phyloP scores from a whole-genome alignment of 2,329 filamentous ascomycete species.

The Amylocarpus encephaloides region DNA sequence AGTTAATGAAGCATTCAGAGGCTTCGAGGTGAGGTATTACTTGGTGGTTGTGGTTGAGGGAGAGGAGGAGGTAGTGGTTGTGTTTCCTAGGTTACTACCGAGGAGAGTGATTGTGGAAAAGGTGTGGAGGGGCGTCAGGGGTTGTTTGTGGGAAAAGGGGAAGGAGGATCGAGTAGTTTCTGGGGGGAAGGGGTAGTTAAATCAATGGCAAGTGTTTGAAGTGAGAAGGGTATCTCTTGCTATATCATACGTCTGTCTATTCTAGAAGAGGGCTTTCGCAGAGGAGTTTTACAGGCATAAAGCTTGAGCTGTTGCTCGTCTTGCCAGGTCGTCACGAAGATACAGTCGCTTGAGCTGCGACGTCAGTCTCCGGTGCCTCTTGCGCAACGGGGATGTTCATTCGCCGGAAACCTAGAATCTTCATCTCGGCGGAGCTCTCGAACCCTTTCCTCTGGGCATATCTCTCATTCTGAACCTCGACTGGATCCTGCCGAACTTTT shows the following conservation, averaged over 20 bases:
- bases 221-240: slow-evolving; percentile 6
- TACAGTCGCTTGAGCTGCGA: neutral
- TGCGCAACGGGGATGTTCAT: slow-evolving; percentile 14
- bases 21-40: slow-evolving; percentile 87
- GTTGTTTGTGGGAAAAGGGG: slow-evolving; percentile 70
- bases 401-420: slow-evolving; percentile 26
- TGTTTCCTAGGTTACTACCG: slow-evolving; percentile 80
- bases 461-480: slow-evolving; percentile 52
- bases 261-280: too few species aligned
- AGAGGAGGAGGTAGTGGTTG: slow-evolving; percentile 85
- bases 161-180: slow-evolving; percentile 23
- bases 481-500: slow-evolving; percentile 42
- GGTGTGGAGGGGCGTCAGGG: slow-evolving; percentile 82
- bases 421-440: slow-evolving; percentile 42
- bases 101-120: slow-evolving; percentile 68
- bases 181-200: neutral
- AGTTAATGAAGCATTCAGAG: slow-evolving; percentile 89
- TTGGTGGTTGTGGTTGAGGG: slow-evolving; percentile 84
- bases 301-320: neutral
- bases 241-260: neutral
- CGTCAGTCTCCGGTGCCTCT: neutral
- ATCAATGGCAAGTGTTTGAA: neutral
- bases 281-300: too few species aligned
- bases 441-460: slow-evolving; percentile 59
- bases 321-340: neutral